Percentiles rank a stretch among this genome's conserved stretches.
Evolutionary conservation across 768 basidiomycete genomes (phyloP).

Genomic region (Trametes villosa): DNA sequence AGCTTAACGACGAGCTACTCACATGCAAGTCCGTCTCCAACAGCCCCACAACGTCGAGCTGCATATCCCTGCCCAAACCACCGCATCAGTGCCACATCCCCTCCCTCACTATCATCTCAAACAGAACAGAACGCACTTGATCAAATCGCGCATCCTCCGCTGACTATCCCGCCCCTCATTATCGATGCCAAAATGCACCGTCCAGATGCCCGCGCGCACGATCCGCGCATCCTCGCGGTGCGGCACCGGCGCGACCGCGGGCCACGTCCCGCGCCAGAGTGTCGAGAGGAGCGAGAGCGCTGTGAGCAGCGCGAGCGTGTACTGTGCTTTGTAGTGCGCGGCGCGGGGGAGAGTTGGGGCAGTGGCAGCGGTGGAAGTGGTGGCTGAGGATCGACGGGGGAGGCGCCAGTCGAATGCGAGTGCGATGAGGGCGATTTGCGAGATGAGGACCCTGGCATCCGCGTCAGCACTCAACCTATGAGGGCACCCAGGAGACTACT

Average conservation of each 20-base stretch:
- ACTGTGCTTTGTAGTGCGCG: slow-evolving; percentile 15
- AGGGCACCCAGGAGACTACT: slow-evolving; percentile 32
- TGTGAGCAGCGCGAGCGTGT: slow-evolving; percentile 27
- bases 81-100: neutral
- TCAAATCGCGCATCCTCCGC: slow-evolving; percentile 59
- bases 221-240: slow-evolving; percentile 67
- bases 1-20: slow-evolving; percentile 33
- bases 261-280: slow-evolving; percentile 50
- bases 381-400: slow-evolving; percentile 3
- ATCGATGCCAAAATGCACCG: slow-evolving; percentile 87
- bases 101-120: neutral
- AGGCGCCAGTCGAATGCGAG: slow-evolving; percentile 49
- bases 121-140: slow-evolving; percentile 35
- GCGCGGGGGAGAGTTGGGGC: slow-evolving; percentile 8
- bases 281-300: slow-evolving; percentile 54
- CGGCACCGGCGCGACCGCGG: slow-evolving; percentile 52
- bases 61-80: slow-evolving; percentile 61
- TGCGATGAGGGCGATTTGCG: slow-evolving; percentile 55
- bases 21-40: slow-evolving; percentile 88
- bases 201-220: slow-evolving; percentile 89
- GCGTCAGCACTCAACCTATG: neutral
- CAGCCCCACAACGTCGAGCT: slow-evolving; percentile 84
- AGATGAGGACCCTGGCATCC: slow-evolving; percentile 51
- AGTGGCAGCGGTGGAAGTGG: neutral
- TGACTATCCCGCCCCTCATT: slow-evolving; percentile 78